Evolutionary conservation across 2,329 filamentous ascomycete genomes (phyloP), one percentile per base, ranked within the genome.

Genomic region (Bertia moriformis): DNA sequence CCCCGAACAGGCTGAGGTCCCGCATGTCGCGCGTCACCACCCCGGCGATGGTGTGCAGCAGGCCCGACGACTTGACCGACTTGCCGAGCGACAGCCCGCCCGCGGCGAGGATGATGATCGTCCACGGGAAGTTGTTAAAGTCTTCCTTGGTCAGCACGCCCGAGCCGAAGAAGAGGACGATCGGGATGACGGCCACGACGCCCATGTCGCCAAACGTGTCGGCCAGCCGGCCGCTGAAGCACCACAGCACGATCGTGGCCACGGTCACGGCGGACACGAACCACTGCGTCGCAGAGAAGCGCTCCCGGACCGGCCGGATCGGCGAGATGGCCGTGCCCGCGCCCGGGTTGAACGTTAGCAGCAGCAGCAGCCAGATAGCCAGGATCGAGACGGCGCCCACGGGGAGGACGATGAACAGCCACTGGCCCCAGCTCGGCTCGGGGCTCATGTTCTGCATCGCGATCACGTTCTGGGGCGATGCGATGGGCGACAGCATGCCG

Each of bases 81-180:
- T 93, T 95, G 41, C 91, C 91, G 0, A 98, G 75, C 1, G 88
- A 87, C 22, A 98, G 65, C 4, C 91, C 91, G 37, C 91, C 91
- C 0, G 91, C 89, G 0, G 91, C 91, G 15, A 98, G 78, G 51
- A 98, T 96, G 60, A 98, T 95, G 59, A 98, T 98, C 15, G 93
- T 98, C 91, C 91, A 98, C 29, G 95, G 81, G 59, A 98, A 98
- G 59, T 98, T 98, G 67, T 98, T 98, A 57, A 98, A 98, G 61
- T 98, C 91, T 60, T 96, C 91, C 61, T 96, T 98, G 37, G 88
- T 96, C 20, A 98, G 68, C 47, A 96, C 89, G 10, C 91, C 91
- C 2, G 87, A 88, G 40, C 91, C 91, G 51, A 98, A 98, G 70
- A 98, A 98, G 33, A 95, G 68, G 3, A 93, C 83, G 39, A 98